Conservation (phyloP, 2,329 filamentous ascomycete species). For the Hysterium pulicare region DNA sequence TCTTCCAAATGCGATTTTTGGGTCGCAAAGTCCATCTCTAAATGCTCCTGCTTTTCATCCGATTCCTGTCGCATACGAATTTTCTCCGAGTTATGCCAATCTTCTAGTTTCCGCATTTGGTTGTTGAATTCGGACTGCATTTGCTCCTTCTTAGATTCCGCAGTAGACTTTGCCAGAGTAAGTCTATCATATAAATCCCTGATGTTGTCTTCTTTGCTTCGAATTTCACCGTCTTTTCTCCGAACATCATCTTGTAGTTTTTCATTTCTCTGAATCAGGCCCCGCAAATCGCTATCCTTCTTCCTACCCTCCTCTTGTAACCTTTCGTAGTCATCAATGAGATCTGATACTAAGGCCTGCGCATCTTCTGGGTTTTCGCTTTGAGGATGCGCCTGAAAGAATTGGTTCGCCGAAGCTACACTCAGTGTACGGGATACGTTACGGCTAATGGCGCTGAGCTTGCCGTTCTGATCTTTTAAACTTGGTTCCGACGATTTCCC, state of each 20-base stretch:
- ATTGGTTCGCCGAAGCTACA: too few relatives aligned
- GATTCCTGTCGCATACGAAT: neutral
- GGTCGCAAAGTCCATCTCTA: neutral
- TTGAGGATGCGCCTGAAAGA: too few relatives aligned
- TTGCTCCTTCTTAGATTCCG: neutral
- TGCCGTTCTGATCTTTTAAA: too few relatives aligned
- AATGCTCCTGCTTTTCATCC: neutral
- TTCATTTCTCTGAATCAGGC: too few relatives aligned
- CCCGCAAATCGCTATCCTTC: neutral
- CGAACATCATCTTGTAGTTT: neutral
- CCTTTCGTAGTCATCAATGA: neutral
- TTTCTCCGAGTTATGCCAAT: neutral
- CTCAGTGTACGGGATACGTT: too few relatives aligned
- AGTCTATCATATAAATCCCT: neutral
- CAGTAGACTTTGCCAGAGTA: neutral
- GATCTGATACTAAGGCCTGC: neutral
- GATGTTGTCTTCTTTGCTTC: neutral
- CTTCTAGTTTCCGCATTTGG: neutral
- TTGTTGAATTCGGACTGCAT: neutral
- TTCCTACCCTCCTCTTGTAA: neutral
- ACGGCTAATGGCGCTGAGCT: too few relatives aligned
- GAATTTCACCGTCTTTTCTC: neutral
- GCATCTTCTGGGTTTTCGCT: too few relatives aligned
- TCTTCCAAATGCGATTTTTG: neutral
- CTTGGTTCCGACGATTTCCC: too few relatives aligned